Base-by-base conservation (phyloP, 148 eudicot species). In the Rhododendron ferrugineum region DNA sequence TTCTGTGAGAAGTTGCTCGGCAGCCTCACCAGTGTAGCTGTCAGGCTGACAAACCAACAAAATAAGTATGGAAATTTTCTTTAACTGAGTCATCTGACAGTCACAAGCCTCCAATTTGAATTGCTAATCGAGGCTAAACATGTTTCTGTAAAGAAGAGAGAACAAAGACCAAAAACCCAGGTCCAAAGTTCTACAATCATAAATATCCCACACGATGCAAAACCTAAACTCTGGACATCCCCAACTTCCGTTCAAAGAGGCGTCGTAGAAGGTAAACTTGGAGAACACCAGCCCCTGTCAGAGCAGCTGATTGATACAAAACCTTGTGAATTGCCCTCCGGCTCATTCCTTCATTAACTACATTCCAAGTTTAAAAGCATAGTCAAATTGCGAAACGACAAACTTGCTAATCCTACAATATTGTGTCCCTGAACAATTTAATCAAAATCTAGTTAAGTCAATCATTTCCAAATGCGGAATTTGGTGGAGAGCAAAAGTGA, bases 261-360 rank as follows among this genome's bases (percentile, higher is more conserved):
- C 98, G 98, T 49, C 88, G 90, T 78, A 96, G 85, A 62, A 96
- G 93, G 86, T 87, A 96, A 81, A 96, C 93, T 88, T 96, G 98
- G 85, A 96, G 88, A 86, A 93, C 92, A 50, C 96, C 93, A 5
- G 93, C 95, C 82, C 91, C 85, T 18, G 94, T 64, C 23, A 96
- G 92, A 73, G 95, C 95, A 46, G 91, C 87, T 13, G 98, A 94
- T 87, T 96, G 98, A 28, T 87, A 89, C 26, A 96, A 50, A 2
- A 95, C 99, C 85, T 96, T 96, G 89, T 96, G 93, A 74, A 95
- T 82, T 68, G 98, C 95, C 85, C 98, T 89, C 85, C 80, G 89
- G 92, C 97, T 87, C 98, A 96, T 93, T 78, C 92, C 92, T 78
- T 93, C 98, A 81, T 96, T 96, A 75, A 94, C 98, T 94, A 94